A percentile compares a stretch with the other conserved stretches of the same genome.
These are phyloP conservation scores for Tetrapisispora fleetii DNA, from an alignment of 805 yeast species.

Conservation along the genomic window DNA sequence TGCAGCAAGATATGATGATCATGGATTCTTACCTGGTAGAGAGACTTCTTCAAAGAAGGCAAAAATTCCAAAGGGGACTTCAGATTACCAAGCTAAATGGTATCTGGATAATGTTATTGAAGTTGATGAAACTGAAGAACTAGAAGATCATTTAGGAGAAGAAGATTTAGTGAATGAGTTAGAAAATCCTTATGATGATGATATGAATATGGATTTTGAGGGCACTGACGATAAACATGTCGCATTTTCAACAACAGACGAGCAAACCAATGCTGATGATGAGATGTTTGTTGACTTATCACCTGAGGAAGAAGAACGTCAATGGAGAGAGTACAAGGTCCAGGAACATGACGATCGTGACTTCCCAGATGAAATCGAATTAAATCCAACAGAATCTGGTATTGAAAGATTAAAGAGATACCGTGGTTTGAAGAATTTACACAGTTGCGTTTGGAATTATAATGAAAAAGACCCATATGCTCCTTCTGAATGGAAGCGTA, in stretches of 20 bases:
- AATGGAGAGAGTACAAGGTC: conserved; percentile 56
- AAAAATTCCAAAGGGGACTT: conserved; percentile 63
- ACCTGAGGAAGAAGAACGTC: conserved; percentile 76
- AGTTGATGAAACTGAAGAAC: conserved; percentile 24
- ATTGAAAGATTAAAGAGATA: conserved; percentile 65
- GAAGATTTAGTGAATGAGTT: conserved; percentile 19
- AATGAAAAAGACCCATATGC: conserved; percentile 69
- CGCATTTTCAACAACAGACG: conserved; percentile 18
- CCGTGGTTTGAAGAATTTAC: conserved; percentile 78
- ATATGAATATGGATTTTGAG: conserved; percentile 18
- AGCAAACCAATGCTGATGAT: conserved; percentile 34
- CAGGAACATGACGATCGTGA: conserved; percentile 76
- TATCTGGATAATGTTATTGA: conserved; percentile 46
- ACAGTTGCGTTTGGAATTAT: conserved; percentile 76
- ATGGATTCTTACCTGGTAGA: conserved; percentile 31
- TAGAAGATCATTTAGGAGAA: conserved; percentile 24
- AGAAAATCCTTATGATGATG: conserved; percentile 20
- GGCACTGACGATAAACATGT: conserved; percentile 9
- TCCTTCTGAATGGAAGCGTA: conserved; percentile 70
- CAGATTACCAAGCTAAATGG: conserved; percentile 77
- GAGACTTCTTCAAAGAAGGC: conserved; percentile 24
- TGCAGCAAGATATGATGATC: conserved; percentile 33
- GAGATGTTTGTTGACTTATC: conserved; percentile 65
- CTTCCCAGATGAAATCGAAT: conserved; percentile 92
- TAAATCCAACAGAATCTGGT: conserved; percentile 67